Percentiles rank a stretch among this genome's conserved stretches.
Evolutionary conservation across 1,284 basidiomycete genomes (phyloP).

Genomic region (Trichosporon faecale): DNA sequence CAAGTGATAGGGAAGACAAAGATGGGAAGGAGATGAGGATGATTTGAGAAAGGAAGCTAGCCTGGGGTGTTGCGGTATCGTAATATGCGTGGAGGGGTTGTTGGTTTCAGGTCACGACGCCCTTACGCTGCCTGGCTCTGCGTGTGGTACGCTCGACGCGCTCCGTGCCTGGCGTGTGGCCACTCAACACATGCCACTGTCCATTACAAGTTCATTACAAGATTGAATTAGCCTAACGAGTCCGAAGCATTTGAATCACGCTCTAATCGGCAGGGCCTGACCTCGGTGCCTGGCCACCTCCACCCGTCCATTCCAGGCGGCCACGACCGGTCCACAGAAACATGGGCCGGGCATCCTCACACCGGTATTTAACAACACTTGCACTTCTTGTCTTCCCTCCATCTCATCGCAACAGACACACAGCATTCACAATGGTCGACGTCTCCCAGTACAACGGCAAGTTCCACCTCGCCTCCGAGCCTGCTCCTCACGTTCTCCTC

Average conservation of each 20-base stretch:
- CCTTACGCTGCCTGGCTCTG: neutral
- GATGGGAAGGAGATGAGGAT: neutral
- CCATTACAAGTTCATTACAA: neutral
- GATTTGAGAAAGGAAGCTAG: neutral
- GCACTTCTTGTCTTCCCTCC: neutral
- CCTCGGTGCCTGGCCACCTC: neutral
- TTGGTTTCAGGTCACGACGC: constrained; percentile 6
- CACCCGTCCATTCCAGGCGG: neutral
- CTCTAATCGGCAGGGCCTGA: neutral
- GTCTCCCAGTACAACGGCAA: constrained; percentile 28
- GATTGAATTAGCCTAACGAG: neutral
- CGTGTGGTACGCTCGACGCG: neutral
- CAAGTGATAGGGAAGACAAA: neutral
- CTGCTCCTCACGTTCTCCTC: constrained; percentile 41
- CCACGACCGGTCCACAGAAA: neutral
- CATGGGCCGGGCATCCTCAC: neutral
- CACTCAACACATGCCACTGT: neutral
- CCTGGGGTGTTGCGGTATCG: neutral
- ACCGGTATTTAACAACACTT: neutral
- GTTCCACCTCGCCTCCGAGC: constrained; percentile 38
- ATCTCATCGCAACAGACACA: neutral
- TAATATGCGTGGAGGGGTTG: neutral
- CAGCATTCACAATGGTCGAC: constrained; percentile 18
- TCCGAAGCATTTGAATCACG: neutral
- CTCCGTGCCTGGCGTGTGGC: neutral